A percentile compares a stretch with the other conserved stretches of the same genome.
phyloP scores from a whole-genome alignment of 352 stramenopile genomes.

The Pythium insidiosum region DNA sequence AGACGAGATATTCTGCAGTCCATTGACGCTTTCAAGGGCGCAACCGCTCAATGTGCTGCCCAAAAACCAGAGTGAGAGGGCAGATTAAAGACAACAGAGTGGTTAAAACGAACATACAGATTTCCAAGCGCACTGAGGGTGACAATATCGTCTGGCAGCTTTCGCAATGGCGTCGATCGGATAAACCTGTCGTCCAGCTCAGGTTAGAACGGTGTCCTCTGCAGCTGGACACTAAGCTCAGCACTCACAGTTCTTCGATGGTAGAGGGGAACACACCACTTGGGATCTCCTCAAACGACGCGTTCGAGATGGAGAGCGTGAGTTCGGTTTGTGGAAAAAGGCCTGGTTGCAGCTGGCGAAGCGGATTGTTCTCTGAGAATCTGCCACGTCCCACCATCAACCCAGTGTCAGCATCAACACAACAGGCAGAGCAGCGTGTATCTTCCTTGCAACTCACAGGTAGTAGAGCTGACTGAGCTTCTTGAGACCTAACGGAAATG shows the following conservation, averaged over 20 bases:
- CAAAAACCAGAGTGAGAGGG: background rate
- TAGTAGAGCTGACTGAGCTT: too few relatives aligned
- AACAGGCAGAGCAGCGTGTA: too few relatives aligned
- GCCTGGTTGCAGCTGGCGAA: background rate
- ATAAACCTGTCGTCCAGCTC: background rate
- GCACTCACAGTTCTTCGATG: background rate
- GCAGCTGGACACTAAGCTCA: background rate
- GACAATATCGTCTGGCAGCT: background rate
- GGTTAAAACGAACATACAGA: background rate
- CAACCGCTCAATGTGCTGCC: background rate
- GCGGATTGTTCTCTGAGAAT: background rate
- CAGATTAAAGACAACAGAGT: background rate
- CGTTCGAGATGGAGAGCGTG: background rate
- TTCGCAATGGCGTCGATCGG: background rate
- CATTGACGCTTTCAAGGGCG: too few relatives aligned
- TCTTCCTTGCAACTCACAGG: too few relatives aligned
- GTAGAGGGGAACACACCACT: background rate
- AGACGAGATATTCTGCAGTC: too few relatives aligned
- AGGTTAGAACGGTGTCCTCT: too few relatives aligned
- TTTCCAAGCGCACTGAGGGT: background rate
- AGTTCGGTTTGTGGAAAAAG: background rate
- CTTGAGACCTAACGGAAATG: too few relatives aligned
- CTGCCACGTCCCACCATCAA: background rate
- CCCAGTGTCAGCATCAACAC: too few relatives aligned
- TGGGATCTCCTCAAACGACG: background rate